Evolutionary conservation across 257 asterid genomes (phyloP), one percentile per base, ranked within the genome.

Genomic region (Knoxia roxburghii): DNA sequence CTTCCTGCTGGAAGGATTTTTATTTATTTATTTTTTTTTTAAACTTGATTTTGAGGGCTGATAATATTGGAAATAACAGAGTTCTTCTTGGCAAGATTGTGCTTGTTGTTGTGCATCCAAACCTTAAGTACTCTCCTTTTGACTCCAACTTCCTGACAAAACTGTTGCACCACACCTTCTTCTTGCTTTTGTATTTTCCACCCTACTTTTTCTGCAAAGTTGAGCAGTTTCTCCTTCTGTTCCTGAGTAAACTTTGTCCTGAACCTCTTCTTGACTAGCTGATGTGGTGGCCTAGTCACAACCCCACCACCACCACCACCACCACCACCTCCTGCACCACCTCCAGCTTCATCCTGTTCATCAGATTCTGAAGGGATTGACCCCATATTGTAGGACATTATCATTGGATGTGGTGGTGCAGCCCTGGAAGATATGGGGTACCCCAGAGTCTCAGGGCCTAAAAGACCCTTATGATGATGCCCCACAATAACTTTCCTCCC

Each of bases 41-140:
- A 65, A 70, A 77, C 74, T 61, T 77, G 81, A 61, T 61, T 67
- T n/a, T 64, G 66, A 60, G 64, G 66, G 48, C 66, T 50, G 29
- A 72, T 60, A 3, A 26, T 68, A 41, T 67, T 53, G 35, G 73
- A 35, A 13, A 9, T 3, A 37, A 24, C 30, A 12, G 37, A 20
- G 11, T 59, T 50, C 68, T 83, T 91, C 81, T 89, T 91, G 9
- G 90, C 87, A 61, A 91, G 84, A 61, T 56, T 87, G 30, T 85
- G 89, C 69, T 89, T 91, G 71, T 89, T 89, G 81, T 91, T 91
- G 46, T 91, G 98, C 96, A 91, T 87, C 98, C 98, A 91, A 14
- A 91, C 96, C 65, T 91, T 91, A 6, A 91, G 85, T 0, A 89
- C 98, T 62, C 91, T 85, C 51, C 95, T 85, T 52, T 87, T 91